Conservation (phyloP, 2,329 filamentous ascomycete genomes). For the Fulvia fulva region DNA sequence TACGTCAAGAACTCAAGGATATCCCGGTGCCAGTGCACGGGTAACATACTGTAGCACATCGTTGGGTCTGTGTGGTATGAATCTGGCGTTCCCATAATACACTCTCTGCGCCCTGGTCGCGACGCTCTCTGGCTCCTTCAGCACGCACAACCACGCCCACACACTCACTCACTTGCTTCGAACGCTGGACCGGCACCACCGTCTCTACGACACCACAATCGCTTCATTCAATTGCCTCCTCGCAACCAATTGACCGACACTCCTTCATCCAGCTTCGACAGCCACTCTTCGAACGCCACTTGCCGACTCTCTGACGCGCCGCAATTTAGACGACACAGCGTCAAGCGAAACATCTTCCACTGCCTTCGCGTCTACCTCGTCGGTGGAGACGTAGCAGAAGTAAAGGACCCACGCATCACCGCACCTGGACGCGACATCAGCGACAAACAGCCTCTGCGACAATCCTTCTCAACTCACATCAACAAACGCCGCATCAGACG, state of each 20-base stretch:
- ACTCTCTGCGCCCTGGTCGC: neutral
- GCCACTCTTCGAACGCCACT: neutral
- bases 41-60: neutral
- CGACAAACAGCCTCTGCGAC: neutral
- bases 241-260: slow-evolving; percentile 3
- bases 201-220: slow-evolving; percentile 1
- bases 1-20: neutral
- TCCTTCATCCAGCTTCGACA: neutral
- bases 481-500: slow-evolving; percentile 5
- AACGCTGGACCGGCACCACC: slow-evolving; percentile 1
- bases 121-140: neutral
- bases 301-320: neutral
- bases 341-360: slow-evolving; percentile 16
- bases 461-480: neutral
- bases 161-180: slow-evolving; percentile 1
- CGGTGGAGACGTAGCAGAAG: slow-evolving; percentile 2
- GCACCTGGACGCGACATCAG: neutral
- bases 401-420: slow-evolving; percentile 10
- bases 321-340: slow-evolving; percentile 15
- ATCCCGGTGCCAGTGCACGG: neutral
- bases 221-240: slow-evolving; percentile 1
- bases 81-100: neutral
- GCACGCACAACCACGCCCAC: neutral
- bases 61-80: neutral
- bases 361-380: neutral